Base-by-base conservation (phyloP, 2,329 filamentous ascomycete species). In the Lecanosticta acicola region DNA sequence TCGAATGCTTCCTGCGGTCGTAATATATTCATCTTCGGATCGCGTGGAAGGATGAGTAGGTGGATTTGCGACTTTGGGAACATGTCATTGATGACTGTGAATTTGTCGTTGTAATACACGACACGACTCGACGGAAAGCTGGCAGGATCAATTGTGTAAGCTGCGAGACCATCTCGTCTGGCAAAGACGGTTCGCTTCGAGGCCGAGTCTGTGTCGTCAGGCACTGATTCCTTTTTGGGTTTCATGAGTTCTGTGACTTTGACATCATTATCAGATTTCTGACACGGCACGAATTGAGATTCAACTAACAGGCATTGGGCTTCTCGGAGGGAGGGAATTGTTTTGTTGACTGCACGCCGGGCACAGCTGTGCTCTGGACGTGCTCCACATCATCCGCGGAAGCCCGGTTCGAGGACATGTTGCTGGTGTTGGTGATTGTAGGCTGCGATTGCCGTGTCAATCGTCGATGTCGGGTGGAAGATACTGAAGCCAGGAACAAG, bases 1-100 rank as follows among this genome's bases (percentile, higher is more conserved):
- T 83, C 76, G 56, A 95, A 81, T 3, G 86, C 87, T 16, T 85
- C 78, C 60, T 91, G 84, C 0, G 91, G 90, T 57, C 94, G 85
- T 9, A 80, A 70, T 4, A 74, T 69, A 56, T 75, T 80, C 61
- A 81, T 79, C 2, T 64, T 59, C 1, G 73, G 61, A 33, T 84
- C 79, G 40, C 90, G 84, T 4, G 90, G 87, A 3, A 97, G 80
- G n/a, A 97, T 79, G 2, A 98, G 84, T 1, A 87, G 76, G 69
- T 98, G 93, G 3, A 96, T 74, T 3, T 79, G 81, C 3, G 86
- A 80, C 67, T 97, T 98, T 7, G 93, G 90, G 63, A 81, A 98
- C 50, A 81, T 72, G 69, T 98, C 93, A 57, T 83, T 77, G 64
- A 97, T 86, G 16, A 82, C 78, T 41, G 90, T 85, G 55, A 84